Evolutionary conservation across 441 rosid genomes (phyloP).

Genomic region (Populus hybrid): DNA sequence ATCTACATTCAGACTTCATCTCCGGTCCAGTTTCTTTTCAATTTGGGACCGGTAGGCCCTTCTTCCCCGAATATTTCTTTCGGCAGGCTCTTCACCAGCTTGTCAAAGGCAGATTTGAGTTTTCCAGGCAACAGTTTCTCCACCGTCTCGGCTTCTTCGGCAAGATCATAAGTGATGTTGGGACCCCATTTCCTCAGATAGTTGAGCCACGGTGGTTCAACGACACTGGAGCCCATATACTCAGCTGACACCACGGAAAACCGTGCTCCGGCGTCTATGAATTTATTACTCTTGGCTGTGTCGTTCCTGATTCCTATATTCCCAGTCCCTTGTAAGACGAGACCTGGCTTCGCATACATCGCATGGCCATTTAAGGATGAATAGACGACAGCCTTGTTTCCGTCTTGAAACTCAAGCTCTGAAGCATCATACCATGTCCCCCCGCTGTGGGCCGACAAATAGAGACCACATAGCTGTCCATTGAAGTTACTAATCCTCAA

Average conservation of each 20-base stretch:
- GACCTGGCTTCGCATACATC: constrained; percentile 56
- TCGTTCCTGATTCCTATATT: constrained; percentile 69
- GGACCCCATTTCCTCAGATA: constrained; percentile 81
- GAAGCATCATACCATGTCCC: constrained; percentile 64
- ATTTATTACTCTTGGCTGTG: constrained; percentile 41
- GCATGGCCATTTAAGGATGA: constrained; percentile 85
- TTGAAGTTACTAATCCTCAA: constrained; percentile 69
- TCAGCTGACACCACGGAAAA: constrained; percentile 50
- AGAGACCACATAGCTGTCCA: constrained; percentile 50
- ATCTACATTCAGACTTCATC: not conserved
- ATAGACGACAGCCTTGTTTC: constrained; percentile 50
- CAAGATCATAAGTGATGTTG: constrained; percentile 47
- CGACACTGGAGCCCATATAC: constrained; percentile 34
- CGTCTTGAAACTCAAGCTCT: constrained; percentile 50
- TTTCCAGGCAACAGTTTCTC: constrained; percentile 45
- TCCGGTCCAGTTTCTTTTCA: constrained; percentile 30
- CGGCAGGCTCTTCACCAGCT: constrained; percentile 48
- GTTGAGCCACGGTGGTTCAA: constrained; percentile 68
- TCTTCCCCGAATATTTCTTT: constrained; percentile 67
- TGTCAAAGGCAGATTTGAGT: constrained; percentile 53
- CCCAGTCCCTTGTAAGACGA: constrained; percentile 60
- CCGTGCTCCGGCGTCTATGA: constrained; percentile 40
- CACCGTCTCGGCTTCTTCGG: constrained; percentile 35
- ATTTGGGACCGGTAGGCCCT: constrained; percentile 90
- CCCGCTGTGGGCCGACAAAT: constrained; percentile 56